phyloP scores from a whole-genome alignment of 805 yeast species.

The Wickerhamomyces strasburgensis region DNA sequence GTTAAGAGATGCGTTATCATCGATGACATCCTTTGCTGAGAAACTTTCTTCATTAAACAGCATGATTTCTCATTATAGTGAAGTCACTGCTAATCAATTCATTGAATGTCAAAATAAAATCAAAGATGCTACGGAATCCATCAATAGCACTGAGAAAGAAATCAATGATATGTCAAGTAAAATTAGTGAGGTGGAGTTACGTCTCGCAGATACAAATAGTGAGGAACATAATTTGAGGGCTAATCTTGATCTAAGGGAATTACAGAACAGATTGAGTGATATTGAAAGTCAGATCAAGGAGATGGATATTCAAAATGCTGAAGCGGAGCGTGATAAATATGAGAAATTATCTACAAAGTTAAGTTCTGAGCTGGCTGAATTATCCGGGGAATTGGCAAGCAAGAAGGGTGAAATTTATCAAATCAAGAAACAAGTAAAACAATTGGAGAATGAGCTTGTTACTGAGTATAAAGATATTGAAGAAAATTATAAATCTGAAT shows the following conservation, averaged over 20 bases:
- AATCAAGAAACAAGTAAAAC: conserved; percentile 62
- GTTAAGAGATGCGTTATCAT: no score
- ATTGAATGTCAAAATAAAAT: conserved; percentile 8
- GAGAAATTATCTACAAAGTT: conserved; percentile 52
- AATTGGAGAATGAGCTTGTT: conserved; percentile 52
- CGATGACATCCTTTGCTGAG: no score
- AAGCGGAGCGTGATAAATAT: conserved; percentile 53
- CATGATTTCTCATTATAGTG: conserved; percentile 26
- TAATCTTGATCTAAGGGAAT: conserved; percentile 52
- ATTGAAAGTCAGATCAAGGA: conserved; percentile 36
- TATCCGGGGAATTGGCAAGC: conserved; percentile 66
- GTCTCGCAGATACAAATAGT: conserved; percentile 50
- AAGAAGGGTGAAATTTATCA: conserved; percentile 84
- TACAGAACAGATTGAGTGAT: conserved; percentile 34
- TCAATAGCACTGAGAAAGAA: conserved; percentile 24
- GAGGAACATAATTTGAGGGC: conserved; percentile 60
- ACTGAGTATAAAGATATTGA: conserved; percentile 72
- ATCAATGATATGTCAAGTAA: conserved; percentile 24
- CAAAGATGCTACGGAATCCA: conserved; percentile 13
- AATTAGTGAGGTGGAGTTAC: conserved; percentile 34
- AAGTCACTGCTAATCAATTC: conserved; percentile 1
- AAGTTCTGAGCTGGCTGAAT: conserved; percentile 41
- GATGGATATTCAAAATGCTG: conserved; percentile 55
- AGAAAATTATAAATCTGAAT: conserved; percentile 56
- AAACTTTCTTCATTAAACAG: conserved; percentile 29